Evolutionary conservation across 345 rosid species (phyloP).

Genomic region (Salix suchowensis): DNA sequence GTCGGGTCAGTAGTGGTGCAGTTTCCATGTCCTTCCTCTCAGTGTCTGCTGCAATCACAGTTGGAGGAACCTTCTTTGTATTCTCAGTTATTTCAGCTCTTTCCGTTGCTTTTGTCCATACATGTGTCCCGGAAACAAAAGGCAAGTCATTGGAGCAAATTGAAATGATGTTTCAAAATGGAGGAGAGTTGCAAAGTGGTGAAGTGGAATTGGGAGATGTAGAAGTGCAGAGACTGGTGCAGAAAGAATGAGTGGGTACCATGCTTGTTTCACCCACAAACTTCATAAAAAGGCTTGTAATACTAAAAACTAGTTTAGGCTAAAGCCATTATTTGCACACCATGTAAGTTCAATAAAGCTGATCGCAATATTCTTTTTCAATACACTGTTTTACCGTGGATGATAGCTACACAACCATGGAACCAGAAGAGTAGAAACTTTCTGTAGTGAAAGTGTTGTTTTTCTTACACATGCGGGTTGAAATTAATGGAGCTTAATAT

Average conservation of each 20-base stretch:
- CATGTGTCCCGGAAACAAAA: conserved; percentile 32
- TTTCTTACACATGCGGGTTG: background rate
- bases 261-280: background rate
- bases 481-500: background rate
- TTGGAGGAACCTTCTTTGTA: conserved; percentile 30
- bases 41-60: conserved; percentile 17
- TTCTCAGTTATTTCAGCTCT: conserved; percentile 24
- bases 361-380: background rate
- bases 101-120: conserved; percentile 21
- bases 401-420: no score
- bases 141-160: conserved; percentile 44
- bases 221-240: conserved; percentile 3
- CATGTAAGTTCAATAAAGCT: background rate
- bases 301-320: background rate
- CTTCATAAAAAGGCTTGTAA: background rate
- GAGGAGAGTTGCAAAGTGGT: conserved; percentile 7
- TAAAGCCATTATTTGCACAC: background rate
- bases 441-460: background rate
- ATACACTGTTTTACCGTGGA: no score
- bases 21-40: conserved; percentile 26
- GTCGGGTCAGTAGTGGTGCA: conserved; percentile 23
- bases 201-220: conserved; percentile 18
- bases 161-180: conserved; percentile 17
- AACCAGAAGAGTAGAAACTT: no score
- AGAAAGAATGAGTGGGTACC: background rate